Evolutionary conservation across 2,329 filamentous ascomycete species (phyloP), one percentile per base, ranked within the genome.

Genomic region (Didymella sp.): DNA sequence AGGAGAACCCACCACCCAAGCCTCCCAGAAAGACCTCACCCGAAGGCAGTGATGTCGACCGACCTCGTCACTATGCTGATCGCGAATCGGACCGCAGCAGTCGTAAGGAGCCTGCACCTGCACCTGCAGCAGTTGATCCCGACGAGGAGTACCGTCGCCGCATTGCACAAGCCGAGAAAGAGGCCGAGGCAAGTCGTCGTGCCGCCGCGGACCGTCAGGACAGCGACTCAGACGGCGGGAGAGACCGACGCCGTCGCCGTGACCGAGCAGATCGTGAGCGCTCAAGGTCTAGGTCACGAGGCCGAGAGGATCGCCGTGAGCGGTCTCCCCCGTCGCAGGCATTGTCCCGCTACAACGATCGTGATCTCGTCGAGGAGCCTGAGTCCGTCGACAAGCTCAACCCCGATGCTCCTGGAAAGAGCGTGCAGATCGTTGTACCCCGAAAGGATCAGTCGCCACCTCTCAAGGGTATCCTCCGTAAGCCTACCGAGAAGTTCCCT

Each of bases 401-500:
- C 42, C 62, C 58, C 13, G 63, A 68, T 24, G 59, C 66, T 19
- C 58, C 67, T 19, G 67, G 58, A 41, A 78, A 78, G 58, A 62
- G 63, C 31, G 79, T 83, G 5, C 77, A 79, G 35, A 82, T 95
- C 4, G 89, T 95, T 17, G 89, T 90, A 5, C 91, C 90, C 1
- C 89, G 81, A 2, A 88, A 75, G 51, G 88, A 91, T 17, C 83
- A 84, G 37, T 89, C 90, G 62, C 84, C 86, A 17, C 91, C 57
- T 9, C 60, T 68, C 35, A 95, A 90, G 75, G 89, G 92, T 15
- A 98, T 98, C 54, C 81, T 98, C 40, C 95, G 96, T 75, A 84
- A 86, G 51, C 93, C 94, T 0, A 92, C 87, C 15, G 82, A 84
- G 24, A 89, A 89, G 68, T 98, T 97, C 69, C 94, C 94, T 0